A percentile compares a stretch with the other conserved stretches of the same genome.
Evolutionary conservation across 2,329 filamentous ascomycete genomes (phyloP).

Genomic region (Aspergillus sojae): DNA sequence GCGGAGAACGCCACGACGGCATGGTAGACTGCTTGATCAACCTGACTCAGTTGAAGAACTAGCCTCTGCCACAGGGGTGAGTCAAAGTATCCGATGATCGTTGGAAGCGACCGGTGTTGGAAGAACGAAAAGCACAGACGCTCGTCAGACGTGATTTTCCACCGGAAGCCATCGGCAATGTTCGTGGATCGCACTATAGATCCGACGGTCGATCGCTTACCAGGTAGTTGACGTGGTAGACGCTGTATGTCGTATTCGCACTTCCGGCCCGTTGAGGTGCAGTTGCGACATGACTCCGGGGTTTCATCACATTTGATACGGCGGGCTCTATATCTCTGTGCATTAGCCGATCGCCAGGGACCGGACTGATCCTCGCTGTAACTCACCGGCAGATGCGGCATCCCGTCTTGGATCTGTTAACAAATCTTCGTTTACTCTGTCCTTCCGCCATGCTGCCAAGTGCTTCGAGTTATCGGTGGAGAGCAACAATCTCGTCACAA

Average conservation of each 20-base stretch:
- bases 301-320: slow-evolving; percentile 25
- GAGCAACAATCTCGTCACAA: no score
- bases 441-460: not conserved
- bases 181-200: not conserved
- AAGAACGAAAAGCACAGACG: slow-evolving; percentile 26
- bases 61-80: slow-evolving; percentile 19
- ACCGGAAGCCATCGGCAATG: not conserved
- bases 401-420: not conserved
- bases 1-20: slow-evolving; percentile 27
- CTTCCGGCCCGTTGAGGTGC: slow-evolving; percentile 17
- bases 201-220: no score
- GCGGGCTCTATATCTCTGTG: no score
- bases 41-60: slow-evolving; percentile 27
- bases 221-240: not conserved
- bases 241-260: slow-evolving; percentile 19
- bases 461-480: no score
- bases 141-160: slow-evolving; percentile 17
- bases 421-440: not conserved
- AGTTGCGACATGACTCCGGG: slow-evolving; percentile 19
- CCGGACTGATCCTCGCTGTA: not conserved
- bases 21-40: slow-evolving; percentile 24
- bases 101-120: slow-evolving; percentile 13
- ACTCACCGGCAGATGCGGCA: slow-evolving; percentile 9
- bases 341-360: no score
- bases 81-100: slow-evolving; percentile 17